Base-by-base conservation (phyloP, 441 rosid genomes). In the Brassica hybrid region DNA sequence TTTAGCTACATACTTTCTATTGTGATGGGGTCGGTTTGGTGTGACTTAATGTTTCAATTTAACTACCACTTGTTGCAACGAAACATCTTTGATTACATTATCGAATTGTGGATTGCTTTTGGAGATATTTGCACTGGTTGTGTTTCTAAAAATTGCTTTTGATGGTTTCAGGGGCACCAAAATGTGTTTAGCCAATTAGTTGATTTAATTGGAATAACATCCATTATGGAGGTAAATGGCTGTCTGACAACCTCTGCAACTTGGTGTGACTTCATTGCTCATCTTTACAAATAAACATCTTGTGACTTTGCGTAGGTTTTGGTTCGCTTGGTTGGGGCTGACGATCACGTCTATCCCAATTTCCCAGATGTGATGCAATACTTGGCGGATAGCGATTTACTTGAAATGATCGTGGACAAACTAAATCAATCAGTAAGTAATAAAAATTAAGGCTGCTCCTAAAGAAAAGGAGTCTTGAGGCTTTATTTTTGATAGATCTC, bases 341-440 rank as follows among this genome's bases (percentile, higher is more conserved):
- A 96, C 75, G 97, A 94, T 81, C 93, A 94, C 67, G 89, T 92
- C 13, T 96, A 92, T 89, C 98, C 98, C 65, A 94, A 94, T 83
- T 90, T 90, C 83, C 77, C 84, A 83, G 98, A 94, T 82, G 98
- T 96, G 86, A 94, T 96, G 97, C 98, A 89, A 77, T 92, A 96
- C 94, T 80, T 96, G 85, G 97, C 98, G 78, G 98, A 92, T 66
- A 89, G 97, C 82, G 83, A 87, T 85, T 83, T 91, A 79, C 89
- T 96, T 19, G 98, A 96, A 83, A 94, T 96, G 98, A 90, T 96
- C 16, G 95, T 92, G 70, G 96, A 96, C 81, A 92, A 96, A 84
- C 82, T 96, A 85, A 89, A 73, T 78, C 93, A 95, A 80, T 85
- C 89, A 52, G 99, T 96, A 83, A 88, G 99, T 87, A 75, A 54